phyloP scores from a whole-genome alignment of 306 rosid species.

The Pterocarpus macrocarpus region DNA sequence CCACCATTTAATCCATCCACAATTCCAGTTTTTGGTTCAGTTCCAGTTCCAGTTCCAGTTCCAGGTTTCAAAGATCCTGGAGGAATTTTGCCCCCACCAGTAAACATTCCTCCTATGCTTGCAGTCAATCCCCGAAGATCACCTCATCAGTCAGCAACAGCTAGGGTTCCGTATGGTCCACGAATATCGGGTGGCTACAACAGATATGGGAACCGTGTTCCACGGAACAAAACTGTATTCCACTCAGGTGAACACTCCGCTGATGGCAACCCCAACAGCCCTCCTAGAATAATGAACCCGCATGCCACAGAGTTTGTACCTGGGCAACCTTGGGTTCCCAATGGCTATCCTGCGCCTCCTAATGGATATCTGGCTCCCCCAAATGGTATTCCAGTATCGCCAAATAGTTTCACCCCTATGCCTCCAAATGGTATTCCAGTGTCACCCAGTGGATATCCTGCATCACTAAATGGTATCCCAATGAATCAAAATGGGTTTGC shows the following conservation, averaged over 20 bases:
- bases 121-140: slow-evolving; percentile 84
- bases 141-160: slow-evolving; percentile 97
- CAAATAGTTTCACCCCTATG: slow-evolving; percentile 68
- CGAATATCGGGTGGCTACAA: slow-evolving; percentile 90
- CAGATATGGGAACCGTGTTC: slow-evolving; percentile 81
- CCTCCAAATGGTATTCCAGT: slow-evolving; percentile 65
- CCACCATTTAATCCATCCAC: slow-evolving; percentile 93
- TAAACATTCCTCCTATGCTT: slow-evolving; percentile 87
- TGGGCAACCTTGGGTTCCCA: slow-evolving; percentile 80
- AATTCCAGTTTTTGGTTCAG: slow-evolving; percentile 84
- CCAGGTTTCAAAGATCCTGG: slow-evolving; percentile 84
- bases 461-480: slow-evolving; percentile 58
- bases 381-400: slow-evolving; percentile 65
- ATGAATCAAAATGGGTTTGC: slow-evolving; percentile 63
- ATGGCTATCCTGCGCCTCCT: slow-evolving; percentile 80
- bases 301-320: slow-evolving; percentile 98
- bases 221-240: slow-evolving; percentile 69
- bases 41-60: slow-evolving; percentile 62
- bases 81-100: slow-evolving; percentile 96
- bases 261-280: slow-evolving; percentile 78
- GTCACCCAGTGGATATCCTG: slow-evolving; percentile 68
- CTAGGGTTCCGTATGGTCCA: slow-evolving; percentile 98
- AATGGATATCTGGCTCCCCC: slow-evolving; percentile 69
- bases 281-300: slow-evolving; percentile 91
- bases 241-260: slow-evolving; percentile 64